Percentiles rank a stretch among this genome's conserved stretches.
These are phyloP conservation scores for Lentinula edodes DNA, from an alignment of 768 basidiomycete genomes.

Conservation along the genomic window DNA sequence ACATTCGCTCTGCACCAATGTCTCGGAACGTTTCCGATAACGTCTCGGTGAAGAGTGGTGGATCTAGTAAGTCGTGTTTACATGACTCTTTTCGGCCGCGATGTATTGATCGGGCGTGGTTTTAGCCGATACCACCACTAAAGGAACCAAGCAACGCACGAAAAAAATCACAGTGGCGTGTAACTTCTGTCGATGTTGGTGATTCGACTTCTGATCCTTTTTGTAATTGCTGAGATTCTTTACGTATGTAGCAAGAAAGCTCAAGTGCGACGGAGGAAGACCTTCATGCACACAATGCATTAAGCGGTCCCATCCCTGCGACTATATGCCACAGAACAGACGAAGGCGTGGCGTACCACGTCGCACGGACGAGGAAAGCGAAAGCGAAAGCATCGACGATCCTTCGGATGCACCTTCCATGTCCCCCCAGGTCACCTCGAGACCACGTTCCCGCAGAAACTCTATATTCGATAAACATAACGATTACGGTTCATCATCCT, in stretches of 20 bases:
- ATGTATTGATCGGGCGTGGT: slow-evolving; percentile 11
- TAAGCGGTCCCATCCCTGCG: slow-evolving; percentile 73
- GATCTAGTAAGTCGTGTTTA: slow-evolving; percentile 29
- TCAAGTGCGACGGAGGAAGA: slow-evolving; percentile 83
- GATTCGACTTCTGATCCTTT: neutral
- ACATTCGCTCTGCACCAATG: slow-evolving; percentile 37
- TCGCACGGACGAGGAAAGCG: slow-evolving; percentile 62
- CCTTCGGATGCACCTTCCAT: slow-evolving; percentile 48
- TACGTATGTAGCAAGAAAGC: slow-evolving; percentile 61
- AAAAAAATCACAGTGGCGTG: slow-evolving; percentile 89
- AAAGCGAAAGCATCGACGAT: slow-evolving; percentile 61
- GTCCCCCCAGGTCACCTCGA: slow-evolving; percentile 50
- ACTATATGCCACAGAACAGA: slow-evolving; percentile 75
- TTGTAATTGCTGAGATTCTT: slow-evolving; percentile 10
- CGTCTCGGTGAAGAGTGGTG: slow-evolving; percentile 14
- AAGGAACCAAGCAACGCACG: slow-evolving; percentile 62
- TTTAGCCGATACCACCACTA: slow-evolving; percentile 7
- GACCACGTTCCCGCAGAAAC: slow-evolving; percentile 40
- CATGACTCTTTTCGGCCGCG: neutral
- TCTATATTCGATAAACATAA: slow-evolving; percentile 44
- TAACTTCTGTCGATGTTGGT: slow-evolving; percentile 87
- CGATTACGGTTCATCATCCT: slow-evolving; percentile 32
- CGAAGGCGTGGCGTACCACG: slow-evolving; percentile 57
- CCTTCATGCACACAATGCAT: slow-evolving; percentile 80
- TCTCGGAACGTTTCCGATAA: slow-evolving; percentile 36